Evolutionary conservation across 1,284 basidiomycete species (phyloP).

Genomic region (Megacollybia platyphylla): DNA sequence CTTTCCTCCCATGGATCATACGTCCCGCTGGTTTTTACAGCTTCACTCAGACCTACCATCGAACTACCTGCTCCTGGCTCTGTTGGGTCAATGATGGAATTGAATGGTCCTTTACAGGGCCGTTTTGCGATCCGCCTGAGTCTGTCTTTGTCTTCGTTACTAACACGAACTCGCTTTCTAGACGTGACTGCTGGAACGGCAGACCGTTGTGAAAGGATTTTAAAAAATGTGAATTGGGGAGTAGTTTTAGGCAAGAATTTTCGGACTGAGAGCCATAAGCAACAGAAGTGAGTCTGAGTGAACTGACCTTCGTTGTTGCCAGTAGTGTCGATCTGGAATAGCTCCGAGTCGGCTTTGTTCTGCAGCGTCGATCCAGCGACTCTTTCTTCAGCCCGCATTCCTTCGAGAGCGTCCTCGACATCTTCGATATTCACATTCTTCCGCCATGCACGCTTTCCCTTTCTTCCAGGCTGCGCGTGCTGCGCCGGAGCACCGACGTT

Average conservation of each 20-base stretch:
- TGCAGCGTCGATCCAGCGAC: slow-evolving; percentile 52
- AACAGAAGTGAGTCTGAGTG: not conserved
- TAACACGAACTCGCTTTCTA: slow-evolving; percentile 20
- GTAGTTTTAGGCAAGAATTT: slow-evolving; percentile 43
- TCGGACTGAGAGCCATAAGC: slow-evolving; percentile 30
- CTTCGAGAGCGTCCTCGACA: slow-evolving; percentile 67
- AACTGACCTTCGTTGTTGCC: slow-evolving; percentile 66
- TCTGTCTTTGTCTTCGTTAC: slow-evolving; percentile 58
- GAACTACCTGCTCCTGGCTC: slow-evolving; percentile 54
- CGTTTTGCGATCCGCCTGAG: slow-evolving; percentile 66
- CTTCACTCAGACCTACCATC: slow-evolving; percentile 45
- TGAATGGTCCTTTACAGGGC: slow-evolving; percentile 56
- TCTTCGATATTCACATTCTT: slow-evolving; percentile 80
- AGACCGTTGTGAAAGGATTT: slow-evolving; percentile 76
- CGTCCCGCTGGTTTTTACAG: slow-evolving; percentile 56
- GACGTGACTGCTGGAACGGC: slow-evolving; percentile 76
- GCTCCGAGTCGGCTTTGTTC: slow-evolving; percentile 53
- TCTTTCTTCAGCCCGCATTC: slow-evolving; percentile 64
- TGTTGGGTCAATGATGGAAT: slow-evolving; percentile 51
- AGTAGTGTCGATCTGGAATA: slow-evolving; percentile 70
- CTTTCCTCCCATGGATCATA: slow-evolving; percentile 62
- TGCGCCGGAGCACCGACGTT: slow-evolving; percentile 56
- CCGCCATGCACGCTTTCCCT: slow-evolving; percentile 87
- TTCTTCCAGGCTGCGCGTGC: slow-evolving; percentile 63
- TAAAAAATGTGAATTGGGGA: slow-evolving; percentile 57